Evolutionary conservation across 2,329 filamentous ascomycete genomes (phyloP), one percentile per base, ranked within the genome.

Genomic region (Penicillium psychrosexuale): DNA sequence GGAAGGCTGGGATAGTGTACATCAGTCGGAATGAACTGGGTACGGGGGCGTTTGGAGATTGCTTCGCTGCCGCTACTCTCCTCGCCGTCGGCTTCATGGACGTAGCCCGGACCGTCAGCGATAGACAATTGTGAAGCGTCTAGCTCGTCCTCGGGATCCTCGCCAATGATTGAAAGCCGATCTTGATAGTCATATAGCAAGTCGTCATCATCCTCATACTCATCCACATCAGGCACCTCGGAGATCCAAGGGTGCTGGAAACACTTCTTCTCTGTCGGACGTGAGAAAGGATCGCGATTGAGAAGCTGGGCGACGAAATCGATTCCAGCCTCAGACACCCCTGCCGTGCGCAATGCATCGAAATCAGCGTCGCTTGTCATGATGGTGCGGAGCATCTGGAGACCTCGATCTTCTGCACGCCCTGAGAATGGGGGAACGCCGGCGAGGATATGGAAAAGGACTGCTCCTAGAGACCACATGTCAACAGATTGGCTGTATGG

Each of bases 401-500:
- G 85, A 58, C 93, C 89, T 60, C 85, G 87, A 47, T 88, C 85
- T 62, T 91, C 90, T 28, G 83, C 85, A 59, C 86, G 84, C 15
- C 89, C 91, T 28, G 87, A 87, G 70, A 90, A 97, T 0, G 94
- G 93, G 28, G 93, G 89, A 30, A 81, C 81, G 11, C 84, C 85
- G 5, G 88, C 91, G n/a, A 99, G 78, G 7, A 90, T 80, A 67
- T 89, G 94, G 76, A 91, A 99, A 6, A 97, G 75, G 1, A 99
- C 94, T 13, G 92, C 94, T 15, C 90, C 94, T 44, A 96, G 84
- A 0, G 94, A 97, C 93, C 94, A 99, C 59, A 97, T 89, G 69
- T 99, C 94, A 31, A 97, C 90, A 1, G 91, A 90, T 58, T 96
- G 90, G 67, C 87, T 90, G 71, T 99, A 99, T 22, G 90, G 86